These are phyloP conservation scores for Bryum argenteum DNA, from an alignment of 225 moss, liverwort and hornwort genomes.

Conservation along the genomic window DNA sequence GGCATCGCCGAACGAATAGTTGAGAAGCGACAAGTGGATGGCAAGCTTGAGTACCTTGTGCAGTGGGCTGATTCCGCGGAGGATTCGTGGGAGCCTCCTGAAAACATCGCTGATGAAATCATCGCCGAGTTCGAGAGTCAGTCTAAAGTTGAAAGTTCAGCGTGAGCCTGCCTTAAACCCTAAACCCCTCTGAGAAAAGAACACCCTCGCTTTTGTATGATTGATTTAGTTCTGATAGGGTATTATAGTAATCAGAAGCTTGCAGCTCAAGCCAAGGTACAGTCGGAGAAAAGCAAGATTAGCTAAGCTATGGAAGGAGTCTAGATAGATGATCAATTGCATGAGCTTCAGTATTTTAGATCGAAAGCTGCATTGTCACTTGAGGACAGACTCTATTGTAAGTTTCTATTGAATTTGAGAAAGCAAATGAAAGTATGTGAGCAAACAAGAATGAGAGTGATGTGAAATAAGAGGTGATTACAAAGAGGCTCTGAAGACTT, in stretches of 20 bases:
- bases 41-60: conserved; percentile 73
- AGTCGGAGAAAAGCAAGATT: background rate
- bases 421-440: too few relatives aligned
- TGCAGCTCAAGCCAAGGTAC: background rate
- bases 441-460: background rate
- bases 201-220: too few relatives aligned
- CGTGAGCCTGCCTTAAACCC: background rate
- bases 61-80: conserved; percentile 79
- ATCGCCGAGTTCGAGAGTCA: conserved; percentile 65
- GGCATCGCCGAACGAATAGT: conserved; percentile 80
- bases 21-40: conserved; percentile 65
- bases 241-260: too few relatives aligned
- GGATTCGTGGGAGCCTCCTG: conserved; percentile 78
- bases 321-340: conserved; percentile 9
- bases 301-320: background rate
- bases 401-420: too few relatives aligned
- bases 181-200: conserved; percentile 7
- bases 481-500: too few relatives aligned
- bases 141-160: conserved; percentile 30
- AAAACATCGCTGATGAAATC: conserved; percentile 79
- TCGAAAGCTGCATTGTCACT: conserved; percentile 16
- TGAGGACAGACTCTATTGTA: background rate
- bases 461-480: too few relatives aligned
- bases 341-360: background rate
- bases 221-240: too few relatives aligned